phyloP scores from a whole-genome alignment of 768 basidiomycete genomes.

The Phaeolepiota aurea region DNA sequence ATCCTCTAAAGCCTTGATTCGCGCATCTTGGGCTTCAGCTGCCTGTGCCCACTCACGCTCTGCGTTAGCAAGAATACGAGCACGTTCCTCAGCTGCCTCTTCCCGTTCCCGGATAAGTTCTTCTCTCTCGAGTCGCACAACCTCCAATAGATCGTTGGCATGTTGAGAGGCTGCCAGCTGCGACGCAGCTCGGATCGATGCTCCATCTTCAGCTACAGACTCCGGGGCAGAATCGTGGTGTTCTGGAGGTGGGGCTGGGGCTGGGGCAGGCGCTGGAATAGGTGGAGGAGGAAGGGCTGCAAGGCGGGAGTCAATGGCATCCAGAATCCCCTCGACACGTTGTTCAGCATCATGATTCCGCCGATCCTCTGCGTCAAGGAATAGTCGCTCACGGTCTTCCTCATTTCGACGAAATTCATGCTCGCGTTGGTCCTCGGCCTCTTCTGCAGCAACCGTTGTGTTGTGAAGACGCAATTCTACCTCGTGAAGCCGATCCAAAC shows the following conservation, averaged over 20 bases:
- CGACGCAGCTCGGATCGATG: slow-evolving; percentile 30
- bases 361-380: slow-evolving; percentile 49
- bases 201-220: slow-evolving; percentile 15
- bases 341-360: slow-evolving; percentile 49
- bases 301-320: slow-evolving; percentile 29
- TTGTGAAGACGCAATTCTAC: slow-evolving; percentile 42
- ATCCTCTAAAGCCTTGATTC: slow-evolving; percentile 54
- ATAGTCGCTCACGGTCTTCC: slow-evolving; percentile 53
- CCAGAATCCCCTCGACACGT: slow-evolving; percentile 37
- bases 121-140: slow-evolving; percentile 50
- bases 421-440: slow-evolving; percentile 60
- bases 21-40: slow-evolving; percentile 42
- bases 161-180: slow-evolving; percentile 50
- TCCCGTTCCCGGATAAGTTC: slow-evolving; percentile 50
- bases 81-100: slow-evolving; percentile 43
- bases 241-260: slow-evolving; percentile 1
- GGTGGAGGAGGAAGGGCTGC: slow-evolving; percentile 23
- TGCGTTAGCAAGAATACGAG: slow-evolving; percentile 36
- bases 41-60: slow-evolving; percentile 39
- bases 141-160: slow-evolving; percentile 50
- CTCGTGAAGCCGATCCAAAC: slow-evolving; percentile 48
- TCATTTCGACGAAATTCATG: slow-evolving; percentile 56
- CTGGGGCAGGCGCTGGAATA: slow-evolving; percentile 8
- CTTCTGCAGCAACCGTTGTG: slow-evolving; percentile 39
- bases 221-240: slow-evolving; percentile 5